A percentile compares a stretch with the other conserved stretches of the same genome.
Evolutionary conservation across 768 basidiomycete species (phyloP).

Genomic region (Tricholoma hemisulphureum): DNA sequence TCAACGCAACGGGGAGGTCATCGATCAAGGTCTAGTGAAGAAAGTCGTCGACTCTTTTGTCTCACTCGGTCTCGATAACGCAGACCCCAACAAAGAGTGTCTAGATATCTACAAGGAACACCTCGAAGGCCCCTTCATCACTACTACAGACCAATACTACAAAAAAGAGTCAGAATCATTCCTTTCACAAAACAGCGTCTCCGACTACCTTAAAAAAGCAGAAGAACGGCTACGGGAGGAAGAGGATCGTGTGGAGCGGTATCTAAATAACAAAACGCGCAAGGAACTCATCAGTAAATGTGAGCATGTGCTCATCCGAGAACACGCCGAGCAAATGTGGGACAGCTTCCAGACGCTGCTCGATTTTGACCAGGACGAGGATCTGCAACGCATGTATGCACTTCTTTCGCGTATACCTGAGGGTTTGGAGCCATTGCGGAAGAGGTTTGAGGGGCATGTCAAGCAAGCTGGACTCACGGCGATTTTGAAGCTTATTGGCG

Average conservation of each 20-base stretch:
- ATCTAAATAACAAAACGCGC: slow-evolving; percentile 88
- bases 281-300: slow-evolving; percentile 84
- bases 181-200: slow-evolving; percentile 87
- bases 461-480: slow-evolving; percentile 86
- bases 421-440: slow-evolving; percentile 89
- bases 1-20: slow-evolving; percentile 92
- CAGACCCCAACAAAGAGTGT: slow-evolving; percentile 89
- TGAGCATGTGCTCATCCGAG: slow-evolving; percentile 90
- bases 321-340: slow-evolving; percentile 88
- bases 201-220: slow-evolving; percentile 96
- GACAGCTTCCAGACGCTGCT: slow-evolving; percentile 92
- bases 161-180: slow-evolving; percentile 90
- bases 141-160: slow-evolving; percentile 90
- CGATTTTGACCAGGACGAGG: slow-evolving; percentile 95
- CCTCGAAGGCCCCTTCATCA: slow-evolving; percentile 87
- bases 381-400: slow-evolving; percentile 95
- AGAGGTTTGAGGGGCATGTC: slow-evolving; percentile 94
- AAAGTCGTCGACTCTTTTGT: slow-evolving; percentile 98
- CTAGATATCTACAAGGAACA: slow-evolving; percentile 95
- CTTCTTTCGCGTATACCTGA: slow-evolving; percentile 90
- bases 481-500: slow-evolving; percentile 75
- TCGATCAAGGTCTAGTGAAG: slow-evolving; percentile 95
- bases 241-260: slow-evolving; percentile 93
- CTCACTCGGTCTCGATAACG: slow-evolving; percentile 88
- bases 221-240: slow-evolving; percentile 93